Conservation (phyloP, 2,329 filamentous ascomycete species). For the Lasiodiplodia sp. region DNA sequence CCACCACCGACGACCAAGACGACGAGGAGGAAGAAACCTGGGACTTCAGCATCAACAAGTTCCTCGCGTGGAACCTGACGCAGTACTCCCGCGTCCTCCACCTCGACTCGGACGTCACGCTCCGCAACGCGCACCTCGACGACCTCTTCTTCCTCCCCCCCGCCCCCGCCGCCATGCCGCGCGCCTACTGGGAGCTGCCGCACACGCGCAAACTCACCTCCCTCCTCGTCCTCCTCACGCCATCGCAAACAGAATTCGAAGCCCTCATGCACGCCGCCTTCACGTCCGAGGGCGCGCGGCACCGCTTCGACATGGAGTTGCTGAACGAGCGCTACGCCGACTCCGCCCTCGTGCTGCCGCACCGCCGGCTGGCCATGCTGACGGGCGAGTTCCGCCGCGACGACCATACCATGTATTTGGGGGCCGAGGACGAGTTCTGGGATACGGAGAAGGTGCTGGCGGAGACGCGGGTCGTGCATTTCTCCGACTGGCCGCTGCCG, state of each 20-base stretch:
- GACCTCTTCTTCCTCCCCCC: conserved; percentile 73
- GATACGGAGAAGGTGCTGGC: conserved; percentile 63
- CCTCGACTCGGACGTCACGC: conserved; percentile 69
- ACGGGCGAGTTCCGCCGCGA: conserved; percentile 68
- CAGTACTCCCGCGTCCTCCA: conserved; percentile 66
- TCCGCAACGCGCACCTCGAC: conserved; percentile 68
- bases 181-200: conserved; percentile 72
- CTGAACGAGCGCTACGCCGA: conserved; percentile 68
- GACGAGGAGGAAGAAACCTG: conserved; percentile 53
- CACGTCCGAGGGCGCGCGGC: conserved; percentile 35
- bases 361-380: conserved; percentile 67
- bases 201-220: conserved; percentile 57
- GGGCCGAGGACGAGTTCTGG: conserved; percentile 63
- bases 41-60: conserved; percentile 72
- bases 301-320: conserved; percentile 71
- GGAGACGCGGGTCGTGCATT: conserved; percentile 73
- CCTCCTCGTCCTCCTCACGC: conserved; percentile 68
- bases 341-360: conserved; percentile 67
- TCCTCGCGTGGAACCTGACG: conserved; percentile 72
- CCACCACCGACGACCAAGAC: not conserved
- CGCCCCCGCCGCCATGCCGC: conserved; percentile 70
- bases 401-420: conserved; percentile 61
- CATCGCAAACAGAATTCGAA: conserved; percentile 61
- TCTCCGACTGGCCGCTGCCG: conserved; percentile 74
- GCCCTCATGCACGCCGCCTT: conserved; percentile 39